Conservation (phyloP, 768 basidiomycete species). For the Mycena rosella region DNA sequence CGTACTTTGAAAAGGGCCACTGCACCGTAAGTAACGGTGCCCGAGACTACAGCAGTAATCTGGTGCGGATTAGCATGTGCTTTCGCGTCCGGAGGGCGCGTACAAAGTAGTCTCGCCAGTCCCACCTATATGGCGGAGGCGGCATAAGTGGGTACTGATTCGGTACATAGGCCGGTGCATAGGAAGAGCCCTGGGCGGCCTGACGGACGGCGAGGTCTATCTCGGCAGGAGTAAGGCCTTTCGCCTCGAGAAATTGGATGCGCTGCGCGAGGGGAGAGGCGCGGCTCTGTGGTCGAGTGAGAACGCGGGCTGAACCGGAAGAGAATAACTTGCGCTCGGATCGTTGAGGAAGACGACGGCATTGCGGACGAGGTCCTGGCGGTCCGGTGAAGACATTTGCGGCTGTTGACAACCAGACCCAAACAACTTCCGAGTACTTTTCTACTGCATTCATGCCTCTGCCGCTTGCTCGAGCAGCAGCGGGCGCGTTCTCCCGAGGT, state of each 20-base stretch:
- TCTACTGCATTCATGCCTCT: constrained; percentile 54
- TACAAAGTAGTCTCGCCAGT: constrained; percentile 99
- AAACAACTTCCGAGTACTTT: constrained; percentile 4
- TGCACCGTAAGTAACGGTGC: constrained; percentile 85
- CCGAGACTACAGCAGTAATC: constrained; percentile 95
- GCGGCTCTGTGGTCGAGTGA: constrained; percentile 65
- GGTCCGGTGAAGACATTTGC: constrained; percentile 64
- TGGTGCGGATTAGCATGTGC: constrained; percentile 52
- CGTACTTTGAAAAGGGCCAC: constrained; percentile 82
- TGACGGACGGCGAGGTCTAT: constrained; percentile 88
- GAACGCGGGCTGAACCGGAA: constrained; percentile 13
- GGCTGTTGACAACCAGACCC: too few relatives aligned
- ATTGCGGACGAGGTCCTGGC: constrained; percentile 81
- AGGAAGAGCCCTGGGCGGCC: constrained; percentile 55
- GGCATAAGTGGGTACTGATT: constrained; percentile 54
- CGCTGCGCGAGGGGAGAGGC: constrained; percentile 85
- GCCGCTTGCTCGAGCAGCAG: constrained; percentile 64
- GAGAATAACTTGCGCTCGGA: constrained; percentile 67
- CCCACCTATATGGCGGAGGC: constrained; percentile 70
- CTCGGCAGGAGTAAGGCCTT: constrained; percentile 86
- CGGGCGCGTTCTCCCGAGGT: constrained; percentile 62
- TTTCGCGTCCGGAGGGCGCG: constrained; percentile 44
- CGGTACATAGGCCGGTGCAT: constrained; percentile 59
- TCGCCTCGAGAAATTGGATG: constrained; percentile 95
- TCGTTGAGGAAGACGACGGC: constrained; percentile 90